phyloP scores from a whole-genome alignment of 768 basidiomycete species.

The Cystofilobasidium ferigula region DNA sequence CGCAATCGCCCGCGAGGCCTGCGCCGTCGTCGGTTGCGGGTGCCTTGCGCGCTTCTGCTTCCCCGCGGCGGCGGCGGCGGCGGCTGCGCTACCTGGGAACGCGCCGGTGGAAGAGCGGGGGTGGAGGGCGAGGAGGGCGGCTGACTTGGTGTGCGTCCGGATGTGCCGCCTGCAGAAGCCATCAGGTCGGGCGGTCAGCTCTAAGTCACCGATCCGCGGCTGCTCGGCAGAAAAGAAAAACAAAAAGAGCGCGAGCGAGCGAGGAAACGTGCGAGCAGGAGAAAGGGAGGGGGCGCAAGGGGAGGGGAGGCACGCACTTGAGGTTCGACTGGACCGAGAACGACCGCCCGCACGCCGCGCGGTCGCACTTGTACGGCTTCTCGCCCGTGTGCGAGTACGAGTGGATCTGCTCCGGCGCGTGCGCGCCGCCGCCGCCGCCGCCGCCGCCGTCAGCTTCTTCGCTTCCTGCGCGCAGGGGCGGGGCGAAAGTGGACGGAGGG shows the following conservation, averaged over 20 bases:
- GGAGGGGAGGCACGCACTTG: constrained; percentile 11
- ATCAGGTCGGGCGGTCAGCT: no score
- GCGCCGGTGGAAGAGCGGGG: no score
- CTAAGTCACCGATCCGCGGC: no score
- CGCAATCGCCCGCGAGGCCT: no score
- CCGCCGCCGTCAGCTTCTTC: neutral
- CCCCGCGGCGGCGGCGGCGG: no score
- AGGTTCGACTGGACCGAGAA: constrained; percentile 26
- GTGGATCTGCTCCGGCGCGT: constrained; percentile 10
- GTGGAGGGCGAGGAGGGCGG: no score
- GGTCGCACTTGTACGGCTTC: constrained; percentile 18
- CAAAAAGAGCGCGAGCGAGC: neutral
- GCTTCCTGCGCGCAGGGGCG: neutral
- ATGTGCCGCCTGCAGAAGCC: no score
- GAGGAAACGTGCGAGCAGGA: neutral
- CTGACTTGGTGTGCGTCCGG: no score
- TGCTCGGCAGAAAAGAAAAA: neutral
- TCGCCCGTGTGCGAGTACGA: constrained; percentile 26
- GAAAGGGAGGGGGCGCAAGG: neutral
- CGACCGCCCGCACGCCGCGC: constrained; percentile 1
- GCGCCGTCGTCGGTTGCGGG: no score
- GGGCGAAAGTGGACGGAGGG: neutral
- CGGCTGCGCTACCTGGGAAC: no score
- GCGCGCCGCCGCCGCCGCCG: neutral
- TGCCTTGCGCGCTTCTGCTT: no score